Evolutionary conservation across 2,329 filamentous ascomycete species (phyloP), one percentile per base, ranked within the genome.

Genomic region (Penicillium brasilianum): DNA sequence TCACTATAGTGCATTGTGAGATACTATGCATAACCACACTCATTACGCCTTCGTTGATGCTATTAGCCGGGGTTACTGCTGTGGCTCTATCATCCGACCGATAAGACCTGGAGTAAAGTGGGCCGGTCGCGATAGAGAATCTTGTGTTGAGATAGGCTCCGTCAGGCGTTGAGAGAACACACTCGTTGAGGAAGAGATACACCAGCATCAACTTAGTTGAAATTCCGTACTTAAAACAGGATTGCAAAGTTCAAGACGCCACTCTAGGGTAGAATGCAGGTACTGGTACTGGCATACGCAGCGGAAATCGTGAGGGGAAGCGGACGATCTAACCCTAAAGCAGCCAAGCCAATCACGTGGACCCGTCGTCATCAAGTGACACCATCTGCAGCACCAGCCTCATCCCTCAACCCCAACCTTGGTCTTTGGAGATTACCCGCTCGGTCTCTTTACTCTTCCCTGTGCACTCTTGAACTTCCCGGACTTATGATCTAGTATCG

Each of bases 351-450:
- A 37, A 56, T 62, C 65, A 67, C 65, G 65, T 67, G 55, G 57
- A 30, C 18, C 48, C 50, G 48, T 65, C 65, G 65, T 66, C 65
- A 67, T 67, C 65, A 65, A 67, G 64, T 67, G 65, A 66, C 62
- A 34, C 63, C 57, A 41, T 41, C 34, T 44, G 37, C 37, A 54
- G 37, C 16, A 41, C 36, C 20, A 56, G 53, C 43, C 57, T 55
- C 55, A 54, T 57, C 56, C 55, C 51, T 55, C 46, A 57, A 54
- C 51, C 53, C 59, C 64, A 58, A 50, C 41, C 57, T 53, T 30
- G 25, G 43, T 16, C 37, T 55, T 28, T 22, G 25, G 8, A 58
- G 46, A 52, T 52, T 46, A 43, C 44, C 30, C 39, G 52, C 53
- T 37, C 34, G 9, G 13, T 39, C 36, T 22, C 20, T 5, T 11